phyloP scores from a whole-genome alignment of 2,329 filamentous ascomycete genomes.

The Grosmannia clavigera region DNA sequence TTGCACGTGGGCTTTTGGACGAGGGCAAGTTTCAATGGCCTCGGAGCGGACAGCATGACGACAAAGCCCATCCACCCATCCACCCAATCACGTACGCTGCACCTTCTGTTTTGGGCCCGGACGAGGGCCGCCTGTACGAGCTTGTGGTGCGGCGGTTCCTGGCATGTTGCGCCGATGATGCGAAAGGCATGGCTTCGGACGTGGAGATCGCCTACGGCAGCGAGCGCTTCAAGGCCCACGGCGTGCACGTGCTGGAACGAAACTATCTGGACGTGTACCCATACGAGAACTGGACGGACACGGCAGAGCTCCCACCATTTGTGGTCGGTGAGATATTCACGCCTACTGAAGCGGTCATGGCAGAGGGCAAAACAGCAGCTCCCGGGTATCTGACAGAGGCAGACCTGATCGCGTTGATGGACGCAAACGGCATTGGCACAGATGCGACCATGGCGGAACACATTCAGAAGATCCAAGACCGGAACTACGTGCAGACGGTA shows the following conservation, averaged over 20 bases:
- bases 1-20: slow-evolving; percentile 61
- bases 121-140: slow-evolving; percentile 75
- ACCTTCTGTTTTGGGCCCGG: slow-evolving; percentile 46
- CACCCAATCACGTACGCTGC: slow-evolving; percentile 83
- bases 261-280: slow-evolving; percentile 95
- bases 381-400: slow-evolving; percentile 88
- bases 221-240: slow-evolving; percentile 71
- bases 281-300: slow-evolving; percentile 94
- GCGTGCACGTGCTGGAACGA: slow-evolving; percentile 70
- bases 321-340: slow-evolving; percentile 69
- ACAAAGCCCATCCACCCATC: slow-evolving; percentile 94
- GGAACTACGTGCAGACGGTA: slow-evolving; percentile 68
- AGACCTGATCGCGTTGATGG: slow-evolving; percentile 92
- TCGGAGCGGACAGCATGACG: slow-evolving; percentile 74
- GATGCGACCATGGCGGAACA: slow-evolving; percentile 99
- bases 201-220: slow-evolving; percentile 74
- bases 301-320: slow-evolving; percentile 68
- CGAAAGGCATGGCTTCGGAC: slow-evolving; percentile 73
- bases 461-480: slow-evolving; percentile 86
- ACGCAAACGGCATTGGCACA: slow-evolving; percentile 95
- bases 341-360: slow-evolving; percentile 78
- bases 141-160: slow-evolving; percentile 87
- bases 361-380: slow-evolving; percentile 77
- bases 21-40: slow-evolving; percentile 66
- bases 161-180: slow-evolving; percentile 91